These are phyloP conservation scores for Nowakowskiella sp. DNA, from an alignment of 192 early-diverging fungal species.

Conservation along the genomic window DNA sequence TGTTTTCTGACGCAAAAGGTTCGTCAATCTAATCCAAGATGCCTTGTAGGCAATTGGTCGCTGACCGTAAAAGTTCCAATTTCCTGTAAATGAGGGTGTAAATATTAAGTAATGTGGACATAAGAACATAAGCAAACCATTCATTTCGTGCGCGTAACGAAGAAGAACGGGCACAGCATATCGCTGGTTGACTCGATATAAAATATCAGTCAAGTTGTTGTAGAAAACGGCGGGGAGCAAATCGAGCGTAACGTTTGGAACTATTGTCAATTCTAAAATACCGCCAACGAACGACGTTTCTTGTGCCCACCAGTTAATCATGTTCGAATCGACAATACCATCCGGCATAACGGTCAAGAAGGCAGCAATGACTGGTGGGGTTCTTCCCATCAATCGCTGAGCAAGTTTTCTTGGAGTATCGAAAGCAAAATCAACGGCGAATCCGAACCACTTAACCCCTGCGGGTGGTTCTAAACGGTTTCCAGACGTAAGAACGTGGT, in stretches of 20 bases:
- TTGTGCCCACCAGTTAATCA: background rate
- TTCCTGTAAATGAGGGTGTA: slow-evolving; percentile 16
- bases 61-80: slow-evolving; percentile 31
- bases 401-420: background rate
- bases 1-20: slow-evolving; percentile 10
- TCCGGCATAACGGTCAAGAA: background rate
- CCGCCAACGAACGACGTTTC: slow-evolving; percentile 4
- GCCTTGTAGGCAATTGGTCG: slow-evolving; percentile 18
- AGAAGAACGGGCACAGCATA: slow-evolving; percentile 24
- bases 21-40: slow-evolving; percentile 14
- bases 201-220: too few species aligned
- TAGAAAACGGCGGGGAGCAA: too few species aligned
- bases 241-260: slow-evolving; percentile 17
- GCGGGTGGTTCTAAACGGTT: background rate
- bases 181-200: slow-evolving; percentile 15
- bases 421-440: background rate
- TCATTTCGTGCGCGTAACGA: slow-evolving; percentile 36
- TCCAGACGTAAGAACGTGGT: background rate
- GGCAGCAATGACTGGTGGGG: background rate
- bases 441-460: background rate
- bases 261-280: slow-evolving; percentile 27
- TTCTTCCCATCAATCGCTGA: background rate
- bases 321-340: background rate
- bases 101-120: too few species aligned
- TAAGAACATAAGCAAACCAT: slow-evolving; percentile 12